Evolutionary conservation across 495 filamentous ascomycete species (phyloP).

Genomic region (Neurospora sp.): DNA sequence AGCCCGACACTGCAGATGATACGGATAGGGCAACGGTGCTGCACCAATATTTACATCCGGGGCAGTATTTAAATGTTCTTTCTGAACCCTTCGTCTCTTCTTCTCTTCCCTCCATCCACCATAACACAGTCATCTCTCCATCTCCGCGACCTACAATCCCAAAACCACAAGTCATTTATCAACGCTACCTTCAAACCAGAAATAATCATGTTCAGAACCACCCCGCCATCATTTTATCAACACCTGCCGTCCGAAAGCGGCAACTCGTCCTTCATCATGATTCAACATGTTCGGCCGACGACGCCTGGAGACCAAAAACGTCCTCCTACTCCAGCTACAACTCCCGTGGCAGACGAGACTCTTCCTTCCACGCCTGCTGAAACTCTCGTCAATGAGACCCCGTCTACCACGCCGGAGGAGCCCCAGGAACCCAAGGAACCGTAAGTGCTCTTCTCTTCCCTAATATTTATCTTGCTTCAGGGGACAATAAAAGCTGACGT

Average conservation of each 20-base stretch:
- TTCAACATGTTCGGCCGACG: background rate
- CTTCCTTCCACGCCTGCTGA: too few relatives aligned
- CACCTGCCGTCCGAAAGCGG: background rate
- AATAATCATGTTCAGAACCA: background rate
- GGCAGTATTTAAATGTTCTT: background rate
- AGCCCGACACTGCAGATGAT: background rate
- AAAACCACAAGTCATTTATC: background rate
- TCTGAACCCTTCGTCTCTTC: background rate
- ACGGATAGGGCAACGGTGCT: background rate
- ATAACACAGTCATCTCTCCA: background rate
- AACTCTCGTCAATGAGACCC: background rate
- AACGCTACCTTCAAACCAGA: background rate
- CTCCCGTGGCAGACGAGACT: background rate
- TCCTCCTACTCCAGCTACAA: background rate
- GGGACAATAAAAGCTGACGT: background rate
- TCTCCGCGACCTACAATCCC: background rate
- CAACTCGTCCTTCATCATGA: background rate
- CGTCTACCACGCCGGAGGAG: background rate
- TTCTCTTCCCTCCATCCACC: background rate
- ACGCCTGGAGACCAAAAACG: background rate
- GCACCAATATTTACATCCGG: background rate
- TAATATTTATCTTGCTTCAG: background rate
- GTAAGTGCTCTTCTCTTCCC: background rate
- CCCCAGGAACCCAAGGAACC: background rate
- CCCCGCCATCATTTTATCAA: background rate